Evolutionary conservation across 1,284 basidiomycete species (phyloP).

Genomic region (Grifola frondosa): DNA sequence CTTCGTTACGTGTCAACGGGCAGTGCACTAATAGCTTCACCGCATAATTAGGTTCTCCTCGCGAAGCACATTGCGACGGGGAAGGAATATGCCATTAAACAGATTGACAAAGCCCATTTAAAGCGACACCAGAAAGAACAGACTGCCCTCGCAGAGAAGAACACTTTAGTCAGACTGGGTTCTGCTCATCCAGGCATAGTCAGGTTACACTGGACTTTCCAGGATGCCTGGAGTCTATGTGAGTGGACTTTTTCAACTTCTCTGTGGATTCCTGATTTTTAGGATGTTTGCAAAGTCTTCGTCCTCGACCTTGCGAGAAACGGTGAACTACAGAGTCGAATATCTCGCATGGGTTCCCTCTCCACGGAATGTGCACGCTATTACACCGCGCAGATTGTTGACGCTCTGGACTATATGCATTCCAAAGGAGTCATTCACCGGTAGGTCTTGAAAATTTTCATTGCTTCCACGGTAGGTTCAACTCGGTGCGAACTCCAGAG

Average conservation of each 20-base stretch:
- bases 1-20: slow-evolving; percentile 10
- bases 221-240: slow-evolving; percentile 85
- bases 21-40: background rate
- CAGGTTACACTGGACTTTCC: slow-evolving; percentile 79
- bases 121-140: slow-evolving; percentile 65
- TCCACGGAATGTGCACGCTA: slow-evolving; percentile 73
- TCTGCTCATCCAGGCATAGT: slow-evolving; percentile 82
- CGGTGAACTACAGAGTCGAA: slow-evolving; percentile 83
- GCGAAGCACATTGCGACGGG: slow-evolving; percentile 56
- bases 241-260: slow-evolving; percentile 33
- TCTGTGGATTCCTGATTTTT: background rate
- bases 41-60: slow-evolving; percentile 52
- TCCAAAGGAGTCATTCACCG: slow-evolving; percentile 86
- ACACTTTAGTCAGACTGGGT: slow-evolving; percentile 60
- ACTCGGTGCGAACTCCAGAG: slow-evolving; percentile 40
- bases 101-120: slow-evolving; percentile 75
- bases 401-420: slow-evolving; percentile 90
- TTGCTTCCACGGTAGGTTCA: background rate
- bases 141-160: slow-evolving; percentile 66
- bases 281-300: slow-evolving; percentile 75
- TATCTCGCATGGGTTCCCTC: slow-evolving; percentile 81
- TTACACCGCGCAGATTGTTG: slow-evolving; percentile 86
- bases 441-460: slow-evolving; percentile 33
- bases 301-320: slow-evolving; percentile 89
- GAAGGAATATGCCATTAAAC: slow-evolving; percentile 73